Base-by-base conservation (phyloP, 345 rosid genomes). In the Triadica sebifera region DNA sequence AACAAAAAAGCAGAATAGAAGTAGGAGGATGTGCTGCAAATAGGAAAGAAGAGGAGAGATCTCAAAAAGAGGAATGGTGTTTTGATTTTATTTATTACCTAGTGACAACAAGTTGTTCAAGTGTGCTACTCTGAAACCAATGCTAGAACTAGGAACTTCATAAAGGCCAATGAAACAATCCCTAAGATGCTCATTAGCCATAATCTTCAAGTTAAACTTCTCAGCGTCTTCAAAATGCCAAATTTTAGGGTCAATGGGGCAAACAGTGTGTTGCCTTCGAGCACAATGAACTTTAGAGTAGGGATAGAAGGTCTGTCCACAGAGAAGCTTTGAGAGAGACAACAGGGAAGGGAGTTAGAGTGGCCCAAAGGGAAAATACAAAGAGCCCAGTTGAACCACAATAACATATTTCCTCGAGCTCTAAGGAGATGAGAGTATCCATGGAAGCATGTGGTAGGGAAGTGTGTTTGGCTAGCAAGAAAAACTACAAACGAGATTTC, bases 121-220 rank as follows among this genome's bases (percentile, higher is more conserved):
- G 93, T 74, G 85, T 84, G n/a, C 82, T 84, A 47, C 85, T 92
- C 70, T 92, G 93, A 59, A 70, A 12, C 86, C 45, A 41, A 41
- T 41, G 45, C 74, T 74, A 8, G 86, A 65, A 55, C 82, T 69
- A 60, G 79, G 77, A 58, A 67, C 79, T n/a, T 89, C 95, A 70
- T 90, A 87, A 67, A 92, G 83, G 67, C 95, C 93, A 20, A 85
- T 84, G 74, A 86, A n/a, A n/a, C n/a, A n/a, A n/a, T n/a, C n/a
- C n/a, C n/a, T n/a, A 41, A 90, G 91, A 74, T 82, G 86, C 81
- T 88, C 83, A 49, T 80, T 76, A 1, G 91, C 93, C 8, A 84
- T 63, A 67, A 90, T 84, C 75, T 81, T 87, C 79, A 90, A 73
- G 9, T 71, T 81, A n/a, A n/a, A n/a, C n/a, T n/a, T 80, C 76